phyloP scores from a whole-genome alignment of 495 filamentous ascomycete species.

The Aspergillus carlsbadensis region DNA sequence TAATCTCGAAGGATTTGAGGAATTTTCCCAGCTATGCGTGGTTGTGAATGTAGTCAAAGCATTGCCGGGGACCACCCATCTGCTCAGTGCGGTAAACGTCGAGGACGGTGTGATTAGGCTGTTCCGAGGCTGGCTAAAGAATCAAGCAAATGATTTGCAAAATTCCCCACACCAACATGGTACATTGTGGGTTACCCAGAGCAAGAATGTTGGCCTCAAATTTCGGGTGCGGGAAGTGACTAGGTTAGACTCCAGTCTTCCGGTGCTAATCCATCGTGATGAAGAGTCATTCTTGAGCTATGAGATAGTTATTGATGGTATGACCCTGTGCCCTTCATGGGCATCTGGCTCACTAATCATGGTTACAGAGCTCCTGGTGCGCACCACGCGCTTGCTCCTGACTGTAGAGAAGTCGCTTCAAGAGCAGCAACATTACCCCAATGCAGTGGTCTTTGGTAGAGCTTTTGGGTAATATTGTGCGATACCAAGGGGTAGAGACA shows the following conservation, averaged over 20 bases:
- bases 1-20: conserved; percentile 63
- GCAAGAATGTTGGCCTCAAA: conserved; percentile 55
- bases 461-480: conserved; percentile 9
- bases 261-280: conserved; percentile 48
- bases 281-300: conserved; percentile 60
- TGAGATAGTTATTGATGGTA: conserved; percentile 60
- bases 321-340: conserved; percentile 10
- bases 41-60: conserved; percentile 67
- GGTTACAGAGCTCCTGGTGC: conserved; percentile 56
- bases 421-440: conserved; percentile 54
- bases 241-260: conserved; percentile 23
- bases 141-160: conserved; percentile 20
- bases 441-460: conserved; percentile 45
- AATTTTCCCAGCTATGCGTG: conserved; percentile 70
- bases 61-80: conserved; percentile 52
- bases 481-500: not conserved
- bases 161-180: not conserved
- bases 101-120: conserved; percentile 64
- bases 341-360: not conserved
- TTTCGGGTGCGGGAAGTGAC: conserved; percentile 49
- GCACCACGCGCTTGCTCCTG: conserved; percentile 57
- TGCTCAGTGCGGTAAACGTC: conserved; percentile 60
- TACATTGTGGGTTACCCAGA: conserved; percentile 59
- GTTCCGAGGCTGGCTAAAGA: conserved; percentile 68
- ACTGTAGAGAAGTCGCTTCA: conserved; percentile 55